Conservation (phyloP, 352 stramenopile genomes). For the Phytophthora hibernalis region DNA sequence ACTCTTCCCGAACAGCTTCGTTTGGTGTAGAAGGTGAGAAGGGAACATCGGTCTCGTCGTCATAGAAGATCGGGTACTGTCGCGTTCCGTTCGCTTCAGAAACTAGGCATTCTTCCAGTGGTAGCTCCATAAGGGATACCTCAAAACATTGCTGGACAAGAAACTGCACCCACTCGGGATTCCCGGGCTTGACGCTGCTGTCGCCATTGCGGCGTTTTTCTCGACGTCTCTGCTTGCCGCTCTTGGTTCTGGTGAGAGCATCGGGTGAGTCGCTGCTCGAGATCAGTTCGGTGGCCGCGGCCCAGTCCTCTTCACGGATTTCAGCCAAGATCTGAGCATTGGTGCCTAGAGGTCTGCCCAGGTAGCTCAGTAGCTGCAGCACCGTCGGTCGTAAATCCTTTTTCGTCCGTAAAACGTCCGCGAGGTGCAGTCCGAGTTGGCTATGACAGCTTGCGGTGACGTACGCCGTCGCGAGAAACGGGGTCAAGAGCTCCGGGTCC, state of each 20-base stretch:
- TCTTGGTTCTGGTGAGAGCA: slow-evolving; percentile 14
- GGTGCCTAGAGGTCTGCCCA: slow-evolving; percentile 36
- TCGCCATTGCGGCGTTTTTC: slow-evolving; percentile 31
- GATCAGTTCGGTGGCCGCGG: slow-evolving; percentile 29
- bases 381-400: slow-evolving; percentile 43
- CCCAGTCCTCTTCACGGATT: slow-evolving; percentile 52
- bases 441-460: slow-evolving; percentile 39
- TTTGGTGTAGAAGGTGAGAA: slow-evolving; percentile 30
- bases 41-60: slow-evolving; percentile 42
- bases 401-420: slow-evolving; percentile 43
- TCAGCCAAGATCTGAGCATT: slow-evolving; percentile 37
- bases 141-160: slow-evolving; percentile 75
- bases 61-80: slow-evolving; percentile 57
- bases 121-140: slow-evolving; percentile 45
- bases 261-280: slow-evolving; percentile 16
- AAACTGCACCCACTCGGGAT: slow-evolving; percentile 46
- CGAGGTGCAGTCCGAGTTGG: slow-evolving; percentile 55
- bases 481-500: slow-evolving; percentile 43
- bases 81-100: slow-evolving; percentile 51
- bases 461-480: slow-evolving; percentile 41
- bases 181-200: slow-evolving; percentile 19
- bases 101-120: slow-evolving; percentile 51
- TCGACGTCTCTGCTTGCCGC: slow-evolving; percentile 20
- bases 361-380: slow-evolving; percentile 42
- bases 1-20: slow-evolving; percentile 41